Evolutionary conservation across 202 grass and related monocot species (phyloP), one percentile per base, ranked within the genome.

Genomic region (Hordeum pubiflorum): DNA sequence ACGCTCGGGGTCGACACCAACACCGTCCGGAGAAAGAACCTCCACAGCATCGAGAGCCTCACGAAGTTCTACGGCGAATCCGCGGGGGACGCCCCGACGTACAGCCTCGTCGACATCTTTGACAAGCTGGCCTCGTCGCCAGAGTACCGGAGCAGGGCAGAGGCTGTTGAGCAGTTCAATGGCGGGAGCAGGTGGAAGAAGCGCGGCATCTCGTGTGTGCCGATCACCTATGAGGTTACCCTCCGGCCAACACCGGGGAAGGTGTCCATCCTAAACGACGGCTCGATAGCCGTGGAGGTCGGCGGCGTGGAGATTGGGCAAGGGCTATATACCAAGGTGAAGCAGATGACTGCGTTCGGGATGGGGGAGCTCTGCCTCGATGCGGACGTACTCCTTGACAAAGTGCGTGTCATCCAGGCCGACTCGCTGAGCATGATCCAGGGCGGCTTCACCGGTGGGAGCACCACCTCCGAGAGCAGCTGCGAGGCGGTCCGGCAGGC

Each of bases 291-390:
- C 8, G 89, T 97, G 15, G 94, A 97, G 74, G 94, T 93, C 2
- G 89, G 89, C 75, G 94, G 94, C 4, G 58, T 91, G 11, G 94
- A 97, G 74, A 82, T 97, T 33, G 94, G 94, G 5, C 94, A 97
- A 74, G 94, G 94, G 11, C 40, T 97, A 54, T 93, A 89, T 87
- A 93, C 94, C 9, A 97, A 97, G 68, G 94, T 90, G 67, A 91
- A 97, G 72, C 94, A 97, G 50, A 91, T 93, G 88, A 58, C 94
- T 0, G 91, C 89, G n/a, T 97, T 86, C 61, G 87, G 68, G 17
- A 60, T 97, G 31, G 89, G 86, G 38, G 61, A 88, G 29, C 36
- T 97, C n/a, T 87, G 78, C 58, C 41, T 79, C 9, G 79, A 72
- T 24, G 82, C 72, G 3, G 73, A 84, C 15, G 63, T 80, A 34